Evolutionary conservation across 768 basidiomycete species (phyloP).

Genomic region (Serpula lacrymans): DNA sequence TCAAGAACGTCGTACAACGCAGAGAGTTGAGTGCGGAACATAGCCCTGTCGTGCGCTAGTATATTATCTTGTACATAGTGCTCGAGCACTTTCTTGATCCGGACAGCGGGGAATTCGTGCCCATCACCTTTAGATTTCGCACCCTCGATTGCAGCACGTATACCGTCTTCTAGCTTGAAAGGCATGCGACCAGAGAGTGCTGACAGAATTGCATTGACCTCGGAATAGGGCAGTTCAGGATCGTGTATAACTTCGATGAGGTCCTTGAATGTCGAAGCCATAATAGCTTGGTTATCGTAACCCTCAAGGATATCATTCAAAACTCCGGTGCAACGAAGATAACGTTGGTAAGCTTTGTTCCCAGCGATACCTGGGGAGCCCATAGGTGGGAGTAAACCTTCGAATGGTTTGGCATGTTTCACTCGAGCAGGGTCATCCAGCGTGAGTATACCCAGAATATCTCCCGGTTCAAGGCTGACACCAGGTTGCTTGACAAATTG

Average conservation of each 20-base stretch:
- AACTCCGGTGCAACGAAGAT: constrained; percentile 66
- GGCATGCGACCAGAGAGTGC: constrained; percentile 93
- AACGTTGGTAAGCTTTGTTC: constrained; percentile 86
- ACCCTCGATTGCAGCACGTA: constrained; percentile 74
- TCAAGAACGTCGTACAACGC: constrained; percentile 75
- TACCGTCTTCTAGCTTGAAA: constrained; percentile 80
- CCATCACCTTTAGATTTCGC: constrained; percentile 69
- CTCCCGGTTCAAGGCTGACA: constrained; percentile 93
- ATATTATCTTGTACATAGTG: constrained; percentile 80
- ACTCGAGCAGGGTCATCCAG: constrained; percentile 95
- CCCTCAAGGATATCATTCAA: constrained; percentile 93
- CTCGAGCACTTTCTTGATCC: constrained; percentile 84
- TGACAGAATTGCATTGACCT: constrained; percentile 79
- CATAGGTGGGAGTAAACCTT: constrained; percentile 86
- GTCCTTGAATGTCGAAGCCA: constrained; percentile 83
- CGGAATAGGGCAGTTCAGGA: constrained; percentile 85
- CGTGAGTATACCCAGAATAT: constrained; percentile 94
- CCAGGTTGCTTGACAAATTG: constrained; percentile 99
- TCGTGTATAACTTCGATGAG: constrained; percentile 80
- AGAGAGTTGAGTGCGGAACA: constrained; percentile 71
- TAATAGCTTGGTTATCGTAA: constrained; percentile 92
- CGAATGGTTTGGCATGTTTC: constrained; percentile 97
- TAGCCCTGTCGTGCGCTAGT: constrained; percentile 72
- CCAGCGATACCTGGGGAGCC: constrained; percentile 84
- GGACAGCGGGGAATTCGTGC: constrained; percentile 86